Evolutionary conservation across 306 rosid genomes (phyloP).

Genomic region (Styphnolobium japonicum): DNA sequence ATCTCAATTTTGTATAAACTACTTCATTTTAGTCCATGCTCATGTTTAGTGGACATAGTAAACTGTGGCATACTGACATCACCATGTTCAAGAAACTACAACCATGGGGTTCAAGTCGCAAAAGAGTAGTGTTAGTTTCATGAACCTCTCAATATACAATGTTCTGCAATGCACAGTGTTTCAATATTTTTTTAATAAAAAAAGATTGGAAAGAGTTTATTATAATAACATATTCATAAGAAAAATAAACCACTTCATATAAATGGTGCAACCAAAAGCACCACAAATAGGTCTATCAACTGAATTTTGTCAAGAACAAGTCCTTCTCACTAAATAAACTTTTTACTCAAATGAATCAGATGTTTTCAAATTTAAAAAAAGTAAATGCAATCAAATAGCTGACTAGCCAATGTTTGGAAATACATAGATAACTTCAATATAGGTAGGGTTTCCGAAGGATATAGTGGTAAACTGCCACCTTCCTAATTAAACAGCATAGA

Average conservation of each 20-base stretch:
- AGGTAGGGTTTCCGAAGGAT: background rate
- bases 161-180: background rate
- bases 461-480: background rate
- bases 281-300: background rate
- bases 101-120: too few species aligned
- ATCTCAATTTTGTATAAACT: too few species aligned
- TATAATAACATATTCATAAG: background rate
- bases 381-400: constrained; percentile 13
- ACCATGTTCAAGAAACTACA: too few species aligned
- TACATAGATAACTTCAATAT: constrained; percentile 6
- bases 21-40: too few species aligned
- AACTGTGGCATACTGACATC: too few species aligned
- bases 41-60: too few species aligned
- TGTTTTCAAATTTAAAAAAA: background rate
- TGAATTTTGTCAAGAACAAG: constrained; percentile 7
- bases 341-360: constrained; percentile 30
- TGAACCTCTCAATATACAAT: too few species aligned
- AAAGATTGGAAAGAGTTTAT: background rate
- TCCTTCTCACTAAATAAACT: background rate
- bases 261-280: constrained; percentile 16
- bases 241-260: background rate
- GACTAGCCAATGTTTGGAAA: background rate
- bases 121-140: too few species aligned
- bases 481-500: constrained; percentile 42
- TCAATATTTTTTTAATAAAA: background rate